phyloP scores from a whole-genome alignment of 495 filamentous ascomycete species.

The Xylaria cubensis region DNA sequence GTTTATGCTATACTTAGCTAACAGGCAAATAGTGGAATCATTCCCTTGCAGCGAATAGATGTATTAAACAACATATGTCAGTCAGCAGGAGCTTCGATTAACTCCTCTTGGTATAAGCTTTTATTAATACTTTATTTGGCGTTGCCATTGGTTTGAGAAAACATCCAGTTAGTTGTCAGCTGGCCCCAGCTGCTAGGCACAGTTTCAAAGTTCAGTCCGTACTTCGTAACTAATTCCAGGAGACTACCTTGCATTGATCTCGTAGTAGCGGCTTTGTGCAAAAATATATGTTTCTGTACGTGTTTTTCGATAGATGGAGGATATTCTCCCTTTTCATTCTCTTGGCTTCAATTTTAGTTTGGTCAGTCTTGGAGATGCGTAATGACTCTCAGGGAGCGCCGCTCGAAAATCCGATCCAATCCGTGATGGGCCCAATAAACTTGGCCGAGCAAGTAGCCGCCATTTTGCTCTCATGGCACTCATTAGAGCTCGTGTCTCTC shows the following conservation, averaged over 20 bases:
- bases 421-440: slow-evolving; percentile 26
- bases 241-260: neutral
- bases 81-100: too few species aligned
- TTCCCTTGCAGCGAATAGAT: too few species aligned
- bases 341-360: slow-evolving; percentile 4
- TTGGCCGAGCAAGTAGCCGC: slow-evolving; percentile 33
- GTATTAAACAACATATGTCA: too few species aligned
- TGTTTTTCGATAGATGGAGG: neutral
- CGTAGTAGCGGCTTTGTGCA: neutral
- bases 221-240: neutral
- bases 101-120: too few species aligned
- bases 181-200: neutral
- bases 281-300: slow-evolving; percentile 6
- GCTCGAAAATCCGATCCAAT: neutral
- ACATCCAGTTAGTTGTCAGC: too few species aligned
- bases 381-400: neutral
- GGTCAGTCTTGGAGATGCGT: slow-evolving; percentile 2
- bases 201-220: neutral
- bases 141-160: too few species aligned
- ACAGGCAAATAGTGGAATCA: too few species aligned
- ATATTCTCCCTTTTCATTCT: slow-evolving; percentile 7
- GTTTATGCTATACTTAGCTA: too few species aligned
- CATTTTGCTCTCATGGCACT: slow-evolving; percentile 39
- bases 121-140: too few species aligned
- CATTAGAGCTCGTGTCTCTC: slow-evolving; percentile 39